Evolutionary conservation across 768 basidiomycete genomes (phyloP).

Genomic region (Sarcomyxa edulis): DNA sequence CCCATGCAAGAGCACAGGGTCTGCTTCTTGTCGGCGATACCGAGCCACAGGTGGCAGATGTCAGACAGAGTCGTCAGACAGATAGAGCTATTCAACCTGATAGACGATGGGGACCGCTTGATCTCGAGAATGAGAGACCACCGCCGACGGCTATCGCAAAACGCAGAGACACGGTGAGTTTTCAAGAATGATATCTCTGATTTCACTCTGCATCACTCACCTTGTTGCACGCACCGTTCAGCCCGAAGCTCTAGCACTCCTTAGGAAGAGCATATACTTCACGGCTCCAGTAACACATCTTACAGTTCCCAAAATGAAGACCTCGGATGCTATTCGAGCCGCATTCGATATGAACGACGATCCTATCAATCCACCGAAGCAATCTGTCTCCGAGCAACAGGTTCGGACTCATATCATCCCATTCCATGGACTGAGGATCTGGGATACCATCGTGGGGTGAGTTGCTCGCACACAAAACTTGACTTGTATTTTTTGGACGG

Average conservation of each 20-base stretch:
- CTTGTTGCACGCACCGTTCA: slow-evolving; percentile 17
- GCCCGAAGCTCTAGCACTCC: slow-evolving; percentile 49
- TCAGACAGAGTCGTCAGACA: slow-evolving; percentile 7
- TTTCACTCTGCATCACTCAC: neutral
- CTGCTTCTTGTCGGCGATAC: slow-evolving; percentile 20
- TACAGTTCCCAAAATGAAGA: slow-evolving; percentile 43
- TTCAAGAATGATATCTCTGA: neutral
- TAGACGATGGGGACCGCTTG: slow-evolving; percentile 49
- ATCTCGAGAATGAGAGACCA: slow-evolving; percentile 61
- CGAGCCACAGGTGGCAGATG: neutral
- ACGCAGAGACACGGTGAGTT: slow-evolving; percentile 57
- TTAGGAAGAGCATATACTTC: slow-evolving; percentile 53
- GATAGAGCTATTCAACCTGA: slow-evolving; percentile 31
- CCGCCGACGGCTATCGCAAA: slow-evolving; percentile 70
- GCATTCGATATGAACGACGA: slow-evolving; percentile 47
- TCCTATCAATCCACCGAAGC: slow-evolving; percentile 39
- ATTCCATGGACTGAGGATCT: slow-evolving; percentile 50
- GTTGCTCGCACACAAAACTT: slow-evolving; percentile 10
- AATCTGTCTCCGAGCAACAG: slow-evolving; percentile 56
- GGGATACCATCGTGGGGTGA: slow-evolving; percentile 48
- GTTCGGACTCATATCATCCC: slow-evolving; percentile 32
- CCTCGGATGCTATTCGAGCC: slow-evolving; percentile 38
- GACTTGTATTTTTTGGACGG: neutral
- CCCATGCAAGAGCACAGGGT: slow-evolving; percentile 42
- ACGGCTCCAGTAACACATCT: slow-evolving; percentile 49